Evolutionary conservation across 768 basidiomycete genomes (phyloP).

Genomic region (Rickenella mellea): DNA sequence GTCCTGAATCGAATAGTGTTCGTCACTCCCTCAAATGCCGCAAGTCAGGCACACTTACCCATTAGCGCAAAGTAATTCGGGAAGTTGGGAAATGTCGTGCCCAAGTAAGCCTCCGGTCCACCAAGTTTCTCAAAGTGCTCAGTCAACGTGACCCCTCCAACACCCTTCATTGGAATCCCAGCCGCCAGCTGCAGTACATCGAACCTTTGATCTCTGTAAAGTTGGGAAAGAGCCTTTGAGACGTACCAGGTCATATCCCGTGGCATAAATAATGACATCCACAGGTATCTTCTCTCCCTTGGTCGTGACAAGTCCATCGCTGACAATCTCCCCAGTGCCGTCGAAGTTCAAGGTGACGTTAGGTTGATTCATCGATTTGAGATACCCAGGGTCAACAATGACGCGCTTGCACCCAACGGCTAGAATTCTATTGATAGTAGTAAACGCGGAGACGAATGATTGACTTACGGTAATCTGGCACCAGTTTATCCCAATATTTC

Average conservation of each 20-base stretch:
- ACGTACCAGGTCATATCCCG: constrained; percentile 42
- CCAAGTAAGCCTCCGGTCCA: constrained; percentile 44
- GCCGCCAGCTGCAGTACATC: neutral
- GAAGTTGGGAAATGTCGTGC: constrained; percentile 44
- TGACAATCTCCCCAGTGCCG: constrained; percentile 35
- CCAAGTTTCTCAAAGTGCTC: constrained; percentile 40
- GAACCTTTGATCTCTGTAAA: neutral
- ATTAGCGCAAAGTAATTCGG: constrained; percentile 42
- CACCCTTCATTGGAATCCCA: constrained; percentile 30
- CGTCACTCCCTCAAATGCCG: neutral
- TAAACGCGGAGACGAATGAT: neutral
- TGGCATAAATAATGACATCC: constrained; percentile 50
- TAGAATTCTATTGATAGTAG: constrained; percentile 10
- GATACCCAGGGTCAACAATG: constrained; percentile 50
- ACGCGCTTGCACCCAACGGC: constrained; percentile 58
- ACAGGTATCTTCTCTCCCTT: constrained; percentile 39
- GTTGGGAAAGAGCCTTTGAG: constrained; percentile 21
- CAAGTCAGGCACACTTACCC: constrained; percentile 22
- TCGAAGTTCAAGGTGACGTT: constrained; percentile 47
- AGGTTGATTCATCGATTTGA: constrained; percentile 38
- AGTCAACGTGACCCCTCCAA: constrained; percentile 27
- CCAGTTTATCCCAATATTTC: constrained; percentile 34
- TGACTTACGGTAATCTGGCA: constrained; percentile 42
- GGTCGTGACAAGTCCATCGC: constrained; percentile 40
- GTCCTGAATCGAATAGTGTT: constrained; percentile 24